Percentiles rank a stretch among this genome's conserved stretches.
phyloP scores from a whole-genome alignment of 306 rosid genomes.

The Cucurbita ficifolia region DNA sequence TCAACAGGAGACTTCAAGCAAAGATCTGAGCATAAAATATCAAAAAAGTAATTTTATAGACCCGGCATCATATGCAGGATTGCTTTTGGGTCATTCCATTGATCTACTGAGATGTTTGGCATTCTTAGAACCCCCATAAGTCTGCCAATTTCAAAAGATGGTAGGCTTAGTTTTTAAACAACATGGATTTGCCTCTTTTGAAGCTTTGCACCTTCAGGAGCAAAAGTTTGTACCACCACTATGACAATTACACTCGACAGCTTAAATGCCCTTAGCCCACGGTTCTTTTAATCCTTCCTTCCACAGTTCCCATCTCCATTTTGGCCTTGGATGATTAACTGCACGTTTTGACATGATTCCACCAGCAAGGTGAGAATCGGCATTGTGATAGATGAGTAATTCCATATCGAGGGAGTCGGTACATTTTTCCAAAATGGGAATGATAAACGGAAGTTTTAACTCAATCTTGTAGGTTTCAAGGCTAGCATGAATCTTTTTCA shows the following conservation, averaged over 20 bases:
- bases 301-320: slow-evolving; percentile 59
- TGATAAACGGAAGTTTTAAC: slow-evolving; percentile 23
- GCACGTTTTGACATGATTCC: slow-evolving; percentile 24
- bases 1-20: not conserved
- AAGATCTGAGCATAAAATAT: not conserved
- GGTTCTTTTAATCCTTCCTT: slow-evolving; percentile 35
- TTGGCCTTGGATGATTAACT: slow-evolving; percentile 21
- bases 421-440: slow-evolving; percentile 26
- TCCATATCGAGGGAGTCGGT: slow-evolving; percentile 18
- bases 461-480: slow-evolving; percentile 16
- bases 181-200: not conserved
- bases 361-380: slow-evolving; percentile 20
- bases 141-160: not conserved
- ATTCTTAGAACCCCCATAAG: not conserved
- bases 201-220: not conserved
- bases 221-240: not conserved
- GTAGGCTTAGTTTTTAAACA: not conserved
- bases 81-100: not conserved
- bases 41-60: not conserved
- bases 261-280: slow-evolving; percentile 14
- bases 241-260: not conserved
- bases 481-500: slow-evolving; percentile 30
- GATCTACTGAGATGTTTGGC: not conserved
- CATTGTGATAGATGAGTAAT: slow-evolving; percentile 23
- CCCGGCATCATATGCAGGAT: not conserved